Conservation (phyloP, 805 yeast species). For the Limtongia smithiae region DNA sequence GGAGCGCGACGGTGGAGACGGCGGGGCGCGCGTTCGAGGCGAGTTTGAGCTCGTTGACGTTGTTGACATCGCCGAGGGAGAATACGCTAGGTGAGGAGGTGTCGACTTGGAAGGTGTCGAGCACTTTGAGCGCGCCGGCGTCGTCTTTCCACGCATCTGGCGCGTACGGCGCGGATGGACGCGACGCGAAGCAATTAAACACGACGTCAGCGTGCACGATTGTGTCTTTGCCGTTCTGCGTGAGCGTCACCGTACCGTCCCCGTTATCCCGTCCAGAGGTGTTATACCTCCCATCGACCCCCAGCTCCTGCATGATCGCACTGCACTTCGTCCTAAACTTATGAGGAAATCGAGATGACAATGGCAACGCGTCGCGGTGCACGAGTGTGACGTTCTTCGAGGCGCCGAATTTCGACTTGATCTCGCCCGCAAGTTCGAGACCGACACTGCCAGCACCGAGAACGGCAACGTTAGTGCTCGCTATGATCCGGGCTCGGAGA, state of each 20-base stretch:
- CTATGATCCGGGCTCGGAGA: conserved; percentile 34
- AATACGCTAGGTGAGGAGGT: neutral
- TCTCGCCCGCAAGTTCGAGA: conserved; percentile 49
- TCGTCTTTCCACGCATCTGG: conserved; percentile 10
- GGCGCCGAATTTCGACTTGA: conserved; percentile 40
- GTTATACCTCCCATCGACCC: conserved; percentile 24
- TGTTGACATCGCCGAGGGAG: conserved; percentile 17
- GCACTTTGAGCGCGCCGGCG: conserved; percentile 1
- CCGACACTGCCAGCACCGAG: conserved; percentile 56
- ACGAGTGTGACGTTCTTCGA: conserved; percentile 36
- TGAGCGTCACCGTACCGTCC: conserved; percentile 12
- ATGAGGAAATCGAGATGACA: conserved; percentile 12
- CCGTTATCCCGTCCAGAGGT: conserved; percentile 7
- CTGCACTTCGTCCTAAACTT: conserved; percentile 14
- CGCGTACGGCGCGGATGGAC: conserved; percentile 5
- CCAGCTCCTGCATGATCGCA: conserved; percentile 21
- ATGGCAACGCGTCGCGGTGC: conserved; percentile 24
- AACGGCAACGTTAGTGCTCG: conserved; percentile 42
- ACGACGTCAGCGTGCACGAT: conserved; percentile 9
- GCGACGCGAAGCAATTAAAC: conserved; percentile 1
- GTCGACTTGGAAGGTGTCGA: conserved; percentile 1
- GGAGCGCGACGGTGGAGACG: conserved; percentile 1
- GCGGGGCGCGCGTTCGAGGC: conserved; percentile 2
- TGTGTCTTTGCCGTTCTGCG: conserved; percentile 4
- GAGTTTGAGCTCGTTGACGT: conserved; percentile 12